Base-by-base conservation (phyloP, 352 stramenopile genomes). In the Phytophthora quininea region DNA sequence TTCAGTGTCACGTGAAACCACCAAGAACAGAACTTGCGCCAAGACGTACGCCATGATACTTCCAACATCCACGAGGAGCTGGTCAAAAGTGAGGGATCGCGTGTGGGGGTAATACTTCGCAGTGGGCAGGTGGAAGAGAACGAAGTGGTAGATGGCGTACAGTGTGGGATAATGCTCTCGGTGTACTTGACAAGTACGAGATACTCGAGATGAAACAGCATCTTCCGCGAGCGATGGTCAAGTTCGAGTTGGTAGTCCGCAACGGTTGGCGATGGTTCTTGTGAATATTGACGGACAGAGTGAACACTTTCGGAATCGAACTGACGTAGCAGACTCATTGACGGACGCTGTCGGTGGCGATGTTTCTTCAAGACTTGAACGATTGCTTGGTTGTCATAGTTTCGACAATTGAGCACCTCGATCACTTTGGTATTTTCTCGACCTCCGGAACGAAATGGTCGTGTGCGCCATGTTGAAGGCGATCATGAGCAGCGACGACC, bases 61-160 rank as follows among this genome's bases (percentile, higher is more conserved):
- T 45, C 31, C 10, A 2, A 54, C 31, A 1, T 29, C 47, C 8
- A 14, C 37, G 15, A 15, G 9, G 5, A 54, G 46, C 19, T 33
- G 29, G 7, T 38, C 31, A 3, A 40, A 56, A 6, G 35, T 63
- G 15, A 50, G 37, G 5, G 12, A 35, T 2, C 37, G 33, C 11
- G 47, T 58, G 3, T 62, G 55, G 33, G 62, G 48, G 24, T 76
- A 79, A 12, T 74, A 76, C 14, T 57, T 62, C 10, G 55, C 63
- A 38, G 67, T 80, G 6, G 69, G 61, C 5, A 80, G 49, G 5
- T 63, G 50, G 24, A 45, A 58, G 4, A 78, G 32, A 42, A 66
- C 52, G 11, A 24, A 54, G 12, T 69, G 15, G 32, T 67, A 73
- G 9, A 60, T 38, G 15, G 55, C 49, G 46, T 76, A 76, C 2